Conservation (phyloP, 371 early-diverging fungal species). For the Haplosporangium sp. region DNA sequence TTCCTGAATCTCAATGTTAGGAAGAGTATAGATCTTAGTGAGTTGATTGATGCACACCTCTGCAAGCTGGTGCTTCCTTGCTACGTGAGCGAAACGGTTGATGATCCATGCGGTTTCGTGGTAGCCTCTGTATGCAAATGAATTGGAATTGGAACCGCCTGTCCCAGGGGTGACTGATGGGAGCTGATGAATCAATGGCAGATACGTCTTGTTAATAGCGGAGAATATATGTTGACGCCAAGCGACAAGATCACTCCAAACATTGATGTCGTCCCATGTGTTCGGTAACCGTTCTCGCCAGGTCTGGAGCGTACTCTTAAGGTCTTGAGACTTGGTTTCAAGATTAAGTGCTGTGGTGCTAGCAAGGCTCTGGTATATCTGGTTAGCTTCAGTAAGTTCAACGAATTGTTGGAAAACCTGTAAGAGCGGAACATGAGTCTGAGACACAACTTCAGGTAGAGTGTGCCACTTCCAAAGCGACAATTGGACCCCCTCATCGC, state of each 20-base stretch:
- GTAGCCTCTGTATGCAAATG: conserved; percentile 96
- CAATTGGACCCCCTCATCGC: conserved; percentile 91
- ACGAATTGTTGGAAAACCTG: conserved; percentile 96
- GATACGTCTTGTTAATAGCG: conserved; percentile 94
- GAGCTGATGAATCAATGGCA: conserved; percentile 85
- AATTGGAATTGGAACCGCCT: conserved; percentile 72
- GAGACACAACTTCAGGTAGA: conserved; percentile 85
- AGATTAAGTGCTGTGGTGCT: conserved; percentile 84
- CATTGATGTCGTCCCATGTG: conserved; percentile 95
- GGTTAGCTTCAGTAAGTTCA: conserved; percentile 93
- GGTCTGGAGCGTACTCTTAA: conserved; percentile 90
- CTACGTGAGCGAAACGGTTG: conserved; percentile 99
- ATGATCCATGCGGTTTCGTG: conserved; percentile 99
- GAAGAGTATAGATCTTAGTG: conserved; percentile 97
- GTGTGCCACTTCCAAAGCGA: conserved; percentile 88
- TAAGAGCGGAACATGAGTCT: conserved; percentile 88
- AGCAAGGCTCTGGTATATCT: conserved; percentile 86
- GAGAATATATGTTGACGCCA: conserved; percentile 99
- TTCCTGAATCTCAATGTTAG: conserved; percentile 99
- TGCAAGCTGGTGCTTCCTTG: conserved; percentile 93
- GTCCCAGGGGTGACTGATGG: conserved; percentile 60
- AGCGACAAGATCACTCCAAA: conserved; percentile 98
- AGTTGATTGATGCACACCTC: conserved; percentile 95
- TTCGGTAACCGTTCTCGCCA: conserved; percentile 99
- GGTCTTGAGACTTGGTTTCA: conserved; percentile 86